Conservation (phyloP, 805 yeast species). For the Candida hungchunana region DNA sequence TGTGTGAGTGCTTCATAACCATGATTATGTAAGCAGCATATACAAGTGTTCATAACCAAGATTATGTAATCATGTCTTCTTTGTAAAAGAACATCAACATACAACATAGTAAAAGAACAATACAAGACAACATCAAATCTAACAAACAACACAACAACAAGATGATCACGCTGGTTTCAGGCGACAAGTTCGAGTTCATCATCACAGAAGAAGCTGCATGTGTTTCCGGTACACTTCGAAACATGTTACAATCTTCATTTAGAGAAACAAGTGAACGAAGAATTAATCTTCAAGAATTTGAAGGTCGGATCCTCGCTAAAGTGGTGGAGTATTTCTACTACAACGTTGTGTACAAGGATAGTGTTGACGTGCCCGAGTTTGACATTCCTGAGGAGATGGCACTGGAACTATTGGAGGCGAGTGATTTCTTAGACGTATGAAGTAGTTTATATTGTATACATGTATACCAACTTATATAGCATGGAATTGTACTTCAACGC, state of each 20-base stretch:
- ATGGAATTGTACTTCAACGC: slow-evolving; percentile 41
- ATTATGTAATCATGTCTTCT: too few species aligned
- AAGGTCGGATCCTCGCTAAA: slow-evolving; percentile 67
- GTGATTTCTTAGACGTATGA: slow-evolving; percentile 76
- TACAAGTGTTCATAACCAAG: too few species aligned
- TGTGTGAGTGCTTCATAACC: too few species aligned
- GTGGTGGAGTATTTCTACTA: slow-evolving; percentile 84
- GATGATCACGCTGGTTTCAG: slow-evolving; percentile 70
- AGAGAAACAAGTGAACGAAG: slow-evolving; percentile 55
- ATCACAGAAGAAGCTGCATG: slow-evolving; percentile 71
- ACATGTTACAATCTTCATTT: slow-evolving; percentile 53
- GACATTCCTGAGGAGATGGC: slow-evolving; percentile 94
- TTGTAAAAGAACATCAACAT: too few species aligned
- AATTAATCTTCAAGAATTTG: slow-evolving; percentile 59
- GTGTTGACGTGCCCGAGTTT: slow-evolving; percentile 71
- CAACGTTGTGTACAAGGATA: slow-evolving; percentile 58
- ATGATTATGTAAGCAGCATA: too few species aligned
- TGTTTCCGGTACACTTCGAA: slow-evolving; percentile 59
- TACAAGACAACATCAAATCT: too few species aligned
- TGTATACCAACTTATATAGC: slow-evolving; percentile 7
- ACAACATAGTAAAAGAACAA: too few species aligned
- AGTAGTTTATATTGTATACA: not conserved
- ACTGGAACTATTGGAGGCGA: slow-evolving; percentile 83
- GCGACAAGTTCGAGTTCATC: slow-evolving; percentile 62
- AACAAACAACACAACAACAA: too few species aligned